Percentiles rank a stretch among this genome's conserved stretches.
phyloP scores from a whole-genome alignment of 768 basidiomycete species.

The Mycena polygramma region DNA sequence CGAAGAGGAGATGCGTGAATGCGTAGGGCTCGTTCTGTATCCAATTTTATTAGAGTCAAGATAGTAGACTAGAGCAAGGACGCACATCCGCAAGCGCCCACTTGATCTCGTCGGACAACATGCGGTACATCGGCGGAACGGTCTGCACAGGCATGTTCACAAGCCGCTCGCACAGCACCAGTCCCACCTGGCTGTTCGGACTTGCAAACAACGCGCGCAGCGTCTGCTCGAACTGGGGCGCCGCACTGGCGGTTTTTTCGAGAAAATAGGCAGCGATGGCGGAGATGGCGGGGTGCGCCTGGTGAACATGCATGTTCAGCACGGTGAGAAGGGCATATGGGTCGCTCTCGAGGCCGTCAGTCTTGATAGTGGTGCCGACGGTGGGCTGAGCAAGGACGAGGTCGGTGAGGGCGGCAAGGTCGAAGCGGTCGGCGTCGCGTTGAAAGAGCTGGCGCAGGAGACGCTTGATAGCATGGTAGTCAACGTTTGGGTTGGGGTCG shows the following conservation, averaged over 20 bases:
- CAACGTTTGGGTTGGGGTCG: conserved; percentile 83
- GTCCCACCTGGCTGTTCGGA: conserved; percentile 71
- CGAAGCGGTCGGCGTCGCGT: conserved; percentile 78
- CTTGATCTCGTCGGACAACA: conserved; percentile 86
- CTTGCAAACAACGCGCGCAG: conserved; percentile 69
- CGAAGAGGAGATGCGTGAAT: conserved; percentile 81
- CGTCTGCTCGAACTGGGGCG: conserved; percentile 63
- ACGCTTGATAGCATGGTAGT: conserved; percentile 89
- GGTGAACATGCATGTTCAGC: conserved; percentile 80
- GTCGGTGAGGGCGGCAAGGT: conserved; percentile 82
- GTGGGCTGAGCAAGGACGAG: conserved; percentile 79
- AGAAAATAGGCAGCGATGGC: conserved; percentile 80
- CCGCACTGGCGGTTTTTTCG: conserved; percentile 63
- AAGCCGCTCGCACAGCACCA: conserved; percentile 89
- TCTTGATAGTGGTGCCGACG: conserved; percentile 93
- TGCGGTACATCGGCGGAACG: conserved; percentile 91
- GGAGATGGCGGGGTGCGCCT: conserved; percentile 80
- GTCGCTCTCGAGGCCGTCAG: conserved; percentile 90
- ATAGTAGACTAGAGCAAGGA: conserved; percentile 25
- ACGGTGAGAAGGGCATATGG: conserved; percentile 91
- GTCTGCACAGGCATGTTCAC: conserved; percentile 97
- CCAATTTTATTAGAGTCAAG: background rate
- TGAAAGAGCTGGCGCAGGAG: conserved; percentile 79
- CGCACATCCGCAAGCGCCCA: conserved; percentile 76
- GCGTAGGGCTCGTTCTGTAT: conserved; percentile 69